A percentile compares a stretch with the other conserved stretches of the same genome.
Evolutionary conservation across 306 rosid genomes (phyloP).

Genomic region (Lathyrus oleraceus): DNA sequence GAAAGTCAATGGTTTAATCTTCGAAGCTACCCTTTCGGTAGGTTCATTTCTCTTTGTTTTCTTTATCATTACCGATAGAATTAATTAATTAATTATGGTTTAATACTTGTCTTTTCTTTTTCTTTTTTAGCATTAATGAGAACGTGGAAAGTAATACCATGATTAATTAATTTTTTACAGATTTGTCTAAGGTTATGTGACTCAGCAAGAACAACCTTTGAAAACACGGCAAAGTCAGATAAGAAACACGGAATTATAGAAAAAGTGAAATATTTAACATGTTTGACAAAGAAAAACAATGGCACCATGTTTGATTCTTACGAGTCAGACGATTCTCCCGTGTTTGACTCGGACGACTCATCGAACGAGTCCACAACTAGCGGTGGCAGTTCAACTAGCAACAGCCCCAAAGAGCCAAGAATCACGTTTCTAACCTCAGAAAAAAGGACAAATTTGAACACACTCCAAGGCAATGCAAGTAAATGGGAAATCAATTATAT

Average conservation of each 20-base stretch:
- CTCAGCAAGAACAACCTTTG: constrained; percentile 4
- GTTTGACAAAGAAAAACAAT: constrained; percentile 39
- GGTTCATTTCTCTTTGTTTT: neutral
- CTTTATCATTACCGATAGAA: neutral
- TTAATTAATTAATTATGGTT: too few relatives aligned
- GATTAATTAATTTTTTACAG: constrained; percentile 36
- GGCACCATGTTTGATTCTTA: constrained; percentile 15
- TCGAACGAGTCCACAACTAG: constrained; percentile 34
- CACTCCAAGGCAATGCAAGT: constrained; percentile 5
- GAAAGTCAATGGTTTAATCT: constrained; percentile 46
- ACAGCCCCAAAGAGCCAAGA: constrained; percentile 2
- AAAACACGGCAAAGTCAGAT: constrained; percentile 32
- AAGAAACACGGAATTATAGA: constrained; percentile 30
- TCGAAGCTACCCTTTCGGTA: constrained; percentile 65
- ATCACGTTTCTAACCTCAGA: neutral
- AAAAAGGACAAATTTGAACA: constrained; percentile 19
- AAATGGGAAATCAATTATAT: constrained; percentile 56
- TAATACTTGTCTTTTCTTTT: too few relatives aligned
- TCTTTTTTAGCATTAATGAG: too few relatives aligned
- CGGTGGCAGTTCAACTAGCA: constrained; percentile 31
- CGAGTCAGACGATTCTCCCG: constrained; percentile 42
- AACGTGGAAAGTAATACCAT: neutral
- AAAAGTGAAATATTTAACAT: constrained; percentile 36
- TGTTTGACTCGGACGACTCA: constrained; percentile 49
- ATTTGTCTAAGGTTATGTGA: constrained; percentile 47